Base-by-base conservation (phyloP, 306 rosid species). In the Rubus parviflorus region DNA sequence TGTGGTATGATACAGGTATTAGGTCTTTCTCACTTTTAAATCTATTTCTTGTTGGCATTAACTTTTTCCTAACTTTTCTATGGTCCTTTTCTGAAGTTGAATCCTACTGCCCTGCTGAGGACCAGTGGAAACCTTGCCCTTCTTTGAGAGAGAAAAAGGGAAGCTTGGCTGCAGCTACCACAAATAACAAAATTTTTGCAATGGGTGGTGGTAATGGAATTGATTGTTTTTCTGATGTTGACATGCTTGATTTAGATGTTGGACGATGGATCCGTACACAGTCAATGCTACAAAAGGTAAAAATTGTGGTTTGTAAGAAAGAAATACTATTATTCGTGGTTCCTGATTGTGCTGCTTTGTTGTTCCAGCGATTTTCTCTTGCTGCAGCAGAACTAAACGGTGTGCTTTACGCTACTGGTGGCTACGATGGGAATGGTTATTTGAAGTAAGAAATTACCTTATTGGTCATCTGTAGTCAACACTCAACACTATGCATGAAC, bases 51-150 rank as follows among this genome's bases (percentile, higher is more conserved):
- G 46, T 37, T 63, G 38, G 38, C 62, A 45, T 58, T 30, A 68
- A 68, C n/a, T 4, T 61, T 58, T 77, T 75, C 41, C 53, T 75
- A 58, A 86, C 51, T 22, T 38, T 37, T 72, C 69, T 46, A 40
- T 74, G 76, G 80, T 79, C 53, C 47, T 42, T 79, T 13, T 83
- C 4, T 83, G 82, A 75, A 95, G 99, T 92, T 74, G 97, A 91
- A 80, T 92, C 94, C 5, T 92, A 88, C 80, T 79, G 77, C 75
- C 89, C 84, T 20, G 60, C 65, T 74, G 58, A 42, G 56, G 87
- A 89, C 58, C 81, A 77, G 68, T 92, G 98, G 99, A 88, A 91
- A 23, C 13, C 35, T 70, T 25, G 90, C 72, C 97, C 98, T 81
- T 81, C 97, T 45, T 49, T 95, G 81, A 87, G 76, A 80, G 76